Conservation (phyloP, 2,329 filamentous ascomycete genomes). For the Hypoxylon sp. region DNA sequence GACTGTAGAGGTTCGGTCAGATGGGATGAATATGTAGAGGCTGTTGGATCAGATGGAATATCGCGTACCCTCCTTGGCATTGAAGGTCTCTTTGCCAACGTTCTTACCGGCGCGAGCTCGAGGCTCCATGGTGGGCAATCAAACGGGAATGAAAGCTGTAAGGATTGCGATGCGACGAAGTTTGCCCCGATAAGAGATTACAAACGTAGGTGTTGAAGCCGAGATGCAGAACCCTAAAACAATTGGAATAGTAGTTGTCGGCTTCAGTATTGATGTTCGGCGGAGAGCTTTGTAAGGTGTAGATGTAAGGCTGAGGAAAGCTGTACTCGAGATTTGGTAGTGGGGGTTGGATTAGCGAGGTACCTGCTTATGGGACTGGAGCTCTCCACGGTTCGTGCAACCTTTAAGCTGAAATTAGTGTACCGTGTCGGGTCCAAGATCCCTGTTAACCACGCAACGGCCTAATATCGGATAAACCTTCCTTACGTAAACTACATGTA, state of each 20-base stretch:
- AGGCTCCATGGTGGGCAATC: constrained; percentile 72
- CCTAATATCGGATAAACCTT: constrained; percentile 23
- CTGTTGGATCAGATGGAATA: constrained; percentile 7
- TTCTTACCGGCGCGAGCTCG: constrained; percentile 83
- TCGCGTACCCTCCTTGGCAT: constrained; percentile 75
- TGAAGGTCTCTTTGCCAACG: constrained; percentile 87
- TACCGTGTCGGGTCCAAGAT: constrained; percentile 1
- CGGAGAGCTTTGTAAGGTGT: constrained; percentile 7
- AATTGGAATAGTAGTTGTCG: constrained; percentile 10
- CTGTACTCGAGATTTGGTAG: constrained; percentile 21
- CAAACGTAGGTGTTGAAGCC: background rate
- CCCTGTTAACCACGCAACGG: constrained; percentile 29
- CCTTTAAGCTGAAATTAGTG: constrained; percentile 24
- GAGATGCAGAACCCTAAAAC: background rate
- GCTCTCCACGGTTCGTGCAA: constrained; percentile 26
- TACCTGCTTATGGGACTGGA: constrained; percentile 4
- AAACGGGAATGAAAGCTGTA: constrained; percentile 6
- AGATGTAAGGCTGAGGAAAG: constrained; percentile 38
- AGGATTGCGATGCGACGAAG: background rate
- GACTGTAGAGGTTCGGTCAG: constrained; percentile 63
- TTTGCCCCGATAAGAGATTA: background rate
- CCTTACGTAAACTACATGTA: constrained; percentile 28
- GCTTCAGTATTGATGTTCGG: constrained; percentile 23
- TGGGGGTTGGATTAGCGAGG: constrained; percentile 27
- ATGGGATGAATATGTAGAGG: constrained; percentile 27